These are phyloP conservation scores for Elaeis oleifera DNA, from an alignment of 202 grass and related monocot species.

Conservation along the genomic window DNA sequence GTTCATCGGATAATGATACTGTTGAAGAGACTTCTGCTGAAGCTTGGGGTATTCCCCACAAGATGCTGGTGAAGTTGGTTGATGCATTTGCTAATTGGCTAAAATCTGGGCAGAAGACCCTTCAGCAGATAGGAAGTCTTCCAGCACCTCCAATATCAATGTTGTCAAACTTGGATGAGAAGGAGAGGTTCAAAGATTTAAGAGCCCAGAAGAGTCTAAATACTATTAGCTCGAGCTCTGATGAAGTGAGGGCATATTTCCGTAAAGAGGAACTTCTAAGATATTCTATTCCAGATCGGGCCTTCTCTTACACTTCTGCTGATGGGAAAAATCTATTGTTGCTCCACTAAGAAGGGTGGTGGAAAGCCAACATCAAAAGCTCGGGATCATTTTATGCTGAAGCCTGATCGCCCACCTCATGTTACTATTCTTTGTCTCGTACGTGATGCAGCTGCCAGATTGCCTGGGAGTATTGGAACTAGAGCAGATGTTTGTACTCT, in stretches of 20 bases:
- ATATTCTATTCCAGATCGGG: slow-evolving; percentile 96
- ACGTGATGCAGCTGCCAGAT: slow-evolving; percentile 86
- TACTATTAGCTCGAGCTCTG: slow-evolving; percentile 81
- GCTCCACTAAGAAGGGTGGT: slow-evolving; percentile 87
- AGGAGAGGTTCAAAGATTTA: slow-evolving; percentile 97
- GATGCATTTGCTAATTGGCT: slow-evolving; percentile 99
- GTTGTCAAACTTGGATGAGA: slow-evolving; percentile 80
- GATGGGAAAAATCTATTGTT: slow-evolving; percentile 96
- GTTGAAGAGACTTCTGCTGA: slow-evolving; percentile 81
- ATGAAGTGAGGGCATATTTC: slow-evolving; percentile 78
- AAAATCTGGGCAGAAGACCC: slow-evolving; percentile 96
- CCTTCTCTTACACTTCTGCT: slow-evolving; percentile 91
- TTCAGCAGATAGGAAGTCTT: slow-evolving; percentile 95
- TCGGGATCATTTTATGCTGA: slow-evolving; percentile 96
- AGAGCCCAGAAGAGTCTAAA: slow-evolving; percentile 95
- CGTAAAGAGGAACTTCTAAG: slow-evolving; percentile 86
- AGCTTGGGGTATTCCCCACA: slow-evolving; percentile 93
- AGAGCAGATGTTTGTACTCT: slow-evolving; percentile 97
- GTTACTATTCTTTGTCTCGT: slow-evolving; percentile 98
- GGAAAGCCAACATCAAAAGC: slow-evolving; percentile 98
- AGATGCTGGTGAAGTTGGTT: slow-evolving; percentile 97
- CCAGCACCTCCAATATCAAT: slow-evolving; percentile 70
- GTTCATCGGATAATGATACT: slow-evolving; percentile 48
- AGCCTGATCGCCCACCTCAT: slow-evolving; percentile 85
- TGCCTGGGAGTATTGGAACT: slow-evolving; percentile 87